A percentile compares a stretch with the other conserved stretches of the same genome.
phyloP scores from a whole-genome alignment of 257 asterid genomes.

The Capsicum chinense region DNA sequence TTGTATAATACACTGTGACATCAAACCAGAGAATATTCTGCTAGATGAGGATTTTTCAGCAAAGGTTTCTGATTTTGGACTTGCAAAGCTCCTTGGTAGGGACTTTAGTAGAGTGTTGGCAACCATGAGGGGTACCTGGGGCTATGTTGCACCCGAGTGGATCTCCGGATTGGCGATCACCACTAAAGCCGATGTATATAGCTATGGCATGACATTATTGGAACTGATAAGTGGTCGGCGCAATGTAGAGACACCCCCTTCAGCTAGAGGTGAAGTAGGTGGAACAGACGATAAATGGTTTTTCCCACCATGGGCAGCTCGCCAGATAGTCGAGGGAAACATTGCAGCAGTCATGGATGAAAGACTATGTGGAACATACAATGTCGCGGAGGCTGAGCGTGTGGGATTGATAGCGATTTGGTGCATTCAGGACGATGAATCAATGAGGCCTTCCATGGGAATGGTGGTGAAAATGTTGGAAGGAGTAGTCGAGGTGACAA shows the following conservation, averaged over 20 bases:
- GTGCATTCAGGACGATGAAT: conserved; percentile 87
- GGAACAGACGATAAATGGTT: conserved; percentile 67
- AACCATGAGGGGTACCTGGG: conserved; percentile 86
- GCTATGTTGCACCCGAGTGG: conserved; percentile 91
- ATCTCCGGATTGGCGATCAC: conserved; percentile 84
- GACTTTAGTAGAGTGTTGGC: conserved; percentile 77
- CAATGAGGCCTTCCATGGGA: conserved; percentile 77
- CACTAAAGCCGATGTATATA: conserved; percentile 77
- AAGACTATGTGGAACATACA: conserved; percentile 54
- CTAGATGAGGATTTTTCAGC: conserved; percentile 68
- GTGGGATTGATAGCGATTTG: conserved; percentile 67
- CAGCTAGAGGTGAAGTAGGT: conserved; percentile 49
- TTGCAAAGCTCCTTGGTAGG: conserved; percentile 76
- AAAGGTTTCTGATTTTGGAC: conserved; percentile 80
- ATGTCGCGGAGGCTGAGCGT: conserved; percentile 54
- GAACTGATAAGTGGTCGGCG: conserved; percentile 75
- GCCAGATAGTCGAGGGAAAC: conserved; percentile 61
- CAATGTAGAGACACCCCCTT: conserved; percentile 69
- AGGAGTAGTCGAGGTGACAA: conserved; percentile 71
- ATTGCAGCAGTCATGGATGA: conserved; percentile 55
- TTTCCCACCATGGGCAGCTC: conserved; percentile 79
- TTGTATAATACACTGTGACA: conserved; percentile 75
- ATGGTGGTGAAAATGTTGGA: conserved; percentile 87
- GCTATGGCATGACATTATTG: conserved; percentile 80
- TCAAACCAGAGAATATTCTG: conserved; percentile 79